Evolutionary conservation across 2,329 filamentous ascomycete genomes (phyloP), one percentile per base, ranked within the genome.

Genomic region (Tolypocladium album): DNA sequence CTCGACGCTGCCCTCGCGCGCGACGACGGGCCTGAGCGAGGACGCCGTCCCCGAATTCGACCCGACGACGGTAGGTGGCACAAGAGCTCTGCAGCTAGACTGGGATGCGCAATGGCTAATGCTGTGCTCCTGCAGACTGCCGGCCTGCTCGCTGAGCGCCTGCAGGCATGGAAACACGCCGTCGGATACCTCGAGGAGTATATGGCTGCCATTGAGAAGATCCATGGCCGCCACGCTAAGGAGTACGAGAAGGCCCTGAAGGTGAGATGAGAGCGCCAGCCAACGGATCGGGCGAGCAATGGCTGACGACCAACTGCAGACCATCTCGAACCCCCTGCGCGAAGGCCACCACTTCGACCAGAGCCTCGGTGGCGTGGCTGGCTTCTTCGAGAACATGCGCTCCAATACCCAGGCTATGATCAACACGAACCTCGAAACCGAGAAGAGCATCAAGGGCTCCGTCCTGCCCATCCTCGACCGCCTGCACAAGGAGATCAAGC

Each of bases 231-330:
- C 13, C 88, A 96, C 67, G 86, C 90, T 59, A 97, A 96, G 78
- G 93, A 97, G 74, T 96, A 96, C 70, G 92, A 97, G 78, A 93
- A 90, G 76, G 87, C 94, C 12, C 77, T 97, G 69, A 99, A 97
- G 86, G 88, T 75, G 57, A 38, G 50, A n/a, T 5, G 50, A 7
- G 11, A 34, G 9, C 27, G 20, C 27, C 27, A 6, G 27, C 50
- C 17, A 11, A 11, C 3, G 4, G 2, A 15, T 3, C 0, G 4
- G 2, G 4, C 0, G 31, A 11, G 13, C 52, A n/a, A 50, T 2
- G n/a, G 34, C 34, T 38, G 20, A 38, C n/a, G 11, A 34, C 39
- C 42, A 7, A 22, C 22, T n/a, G 12, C 40, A 91, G 90, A 90
- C 89, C 24, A 90, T 99, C 65, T 89, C 86, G 60, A 86, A 89